These are phyloP conservation scores for Pseudocercospora fijiensis DNA, from an alignment of 2,329 filamentous ascomycete species.

Conservation along the genomic window DNA sequence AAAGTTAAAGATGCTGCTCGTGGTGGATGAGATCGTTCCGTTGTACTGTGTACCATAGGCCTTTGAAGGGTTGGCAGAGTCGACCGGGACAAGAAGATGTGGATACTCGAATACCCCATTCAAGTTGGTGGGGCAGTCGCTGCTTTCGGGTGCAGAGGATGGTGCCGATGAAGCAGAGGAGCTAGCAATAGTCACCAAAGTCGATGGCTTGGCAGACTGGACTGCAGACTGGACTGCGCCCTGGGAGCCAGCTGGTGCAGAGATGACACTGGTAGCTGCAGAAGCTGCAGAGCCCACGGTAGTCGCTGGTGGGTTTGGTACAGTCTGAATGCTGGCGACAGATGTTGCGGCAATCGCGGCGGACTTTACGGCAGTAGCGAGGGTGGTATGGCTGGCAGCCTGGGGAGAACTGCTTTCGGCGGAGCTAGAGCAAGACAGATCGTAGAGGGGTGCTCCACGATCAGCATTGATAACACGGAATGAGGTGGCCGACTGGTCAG, in stretches of 20 bases:
- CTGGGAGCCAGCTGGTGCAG: not conserved
- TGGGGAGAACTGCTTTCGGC: constrained; percentile 43
- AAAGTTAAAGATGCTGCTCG: constrained; percentile 67
- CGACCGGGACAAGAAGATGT: constrained; percentile 62
- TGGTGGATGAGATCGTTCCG: constrained; percentile 55
- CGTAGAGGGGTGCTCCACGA: constrained; percentile 23
- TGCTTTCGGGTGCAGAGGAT: constrained; percentile 14
- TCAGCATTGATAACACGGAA: constrained; percentile 41
- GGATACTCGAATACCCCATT: constrained; percentile 49
- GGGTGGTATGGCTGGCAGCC: constrained; percentile 17
- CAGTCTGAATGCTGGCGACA: not conserved
- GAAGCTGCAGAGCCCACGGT: not conserved
- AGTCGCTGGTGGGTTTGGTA: not conserved
- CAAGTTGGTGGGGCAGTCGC: constrained; percentile 36
- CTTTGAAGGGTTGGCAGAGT: constrained; percentile 54
- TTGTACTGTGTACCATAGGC: constrained; percentile 57
- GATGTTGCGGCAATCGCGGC: not conserved
- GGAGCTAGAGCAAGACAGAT: constrained; percentile 37
- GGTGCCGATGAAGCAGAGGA: not conserved
- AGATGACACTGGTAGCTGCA: not conserved
- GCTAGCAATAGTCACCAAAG: not conserved
- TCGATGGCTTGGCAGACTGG: not conserved
- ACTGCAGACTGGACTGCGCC: not conserved
- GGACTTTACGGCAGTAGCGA: not conserved
- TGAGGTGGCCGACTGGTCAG: constrained; percentile 40